phyloP scores from a whole-genome alignment of 345 rosid species.

The Brassica incana region DNA sequence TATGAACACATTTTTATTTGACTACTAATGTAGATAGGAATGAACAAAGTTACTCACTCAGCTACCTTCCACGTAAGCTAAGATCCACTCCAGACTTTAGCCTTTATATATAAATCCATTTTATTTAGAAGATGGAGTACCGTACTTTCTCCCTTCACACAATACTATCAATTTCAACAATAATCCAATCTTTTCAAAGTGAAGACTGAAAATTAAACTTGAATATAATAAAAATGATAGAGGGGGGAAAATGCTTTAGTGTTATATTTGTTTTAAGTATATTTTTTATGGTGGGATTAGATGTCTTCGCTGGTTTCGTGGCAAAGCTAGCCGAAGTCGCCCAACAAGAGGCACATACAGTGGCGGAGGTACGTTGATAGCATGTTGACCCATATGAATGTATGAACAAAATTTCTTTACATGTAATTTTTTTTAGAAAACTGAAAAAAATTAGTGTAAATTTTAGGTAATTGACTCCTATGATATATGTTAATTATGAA shows the following conservation, averaged over 20 bases:
- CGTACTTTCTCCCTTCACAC: neutral
- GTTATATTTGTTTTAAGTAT: neutral
- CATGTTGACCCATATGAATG: too few species aligned
- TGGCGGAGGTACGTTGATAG: too few species aligned
- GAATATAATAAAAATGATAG: conserved; percentile 9
- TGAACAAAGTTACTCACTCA: neutral
- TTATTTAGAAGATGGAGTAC: neutral
- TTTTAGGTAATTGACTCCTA: too few species aligned
- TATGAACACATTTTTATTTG: neutral
- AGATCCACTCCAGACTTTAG: conserved; percentile 9
- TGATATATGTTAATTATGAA: too few species aligned
- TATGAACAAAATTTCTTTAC: too few species aligned
- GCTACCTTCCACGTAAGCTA: neutral
- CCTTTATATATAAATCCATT: conserved; percentile 13
- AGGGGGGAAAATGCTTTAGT: neutral
- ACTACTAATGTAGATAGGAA: conserved; percentile 10
- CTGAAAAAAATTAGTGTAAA: too few species aligned
- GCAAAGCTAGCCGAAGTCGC: conserved; percentile 9
- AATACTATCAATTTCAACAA: conserved; percentile 4
- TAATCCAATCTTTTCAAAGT: neutral
- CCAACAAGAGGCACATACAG: conserved; percentile 12
- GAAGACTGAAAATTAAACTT: neutral
- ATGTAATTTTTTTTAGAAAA: too few species aligned
- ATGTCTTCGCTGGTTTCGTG: conserved; percentile 6
- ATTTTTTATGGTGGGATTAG: conserved; percentile 15